Evolutionary conservation across 2,329 filamentous ascomycete genomes (phyloP).

Genomic region (Pseudogymnoascus sp.): DNA sequence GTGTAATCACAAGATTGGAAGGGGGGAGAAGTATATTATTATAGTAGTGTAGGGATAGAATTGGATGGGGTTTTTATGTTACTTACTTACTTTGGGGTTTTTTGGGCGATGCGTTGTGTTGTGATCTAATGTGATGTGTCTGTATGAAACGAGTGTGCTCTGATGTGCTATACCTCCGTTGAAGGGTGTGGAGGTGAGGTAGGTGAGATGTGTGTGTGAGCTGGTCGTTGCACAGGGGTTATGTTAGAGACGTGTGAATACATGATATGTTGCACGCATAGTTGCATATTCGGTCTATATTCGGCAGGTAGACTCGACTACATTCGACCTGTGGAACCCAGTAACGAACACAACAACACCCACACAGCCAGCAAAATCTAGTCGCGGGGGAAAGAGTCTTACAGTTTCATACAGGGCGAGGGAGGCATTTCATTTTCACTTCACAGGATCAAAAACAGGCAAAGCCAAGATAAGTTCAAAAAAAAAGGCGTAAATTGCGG

Average conservation of each 20-base stretch:
- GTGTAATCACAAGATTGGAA: background rate
- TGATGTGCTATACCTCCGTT: background rate
- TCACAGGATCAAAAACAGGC: background rate
- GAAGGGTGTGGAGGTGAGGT: background rate
- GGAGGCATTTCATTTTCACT: background rate
- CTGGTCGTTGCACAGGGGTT: background rate
- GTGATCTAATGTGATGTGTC: background rate
- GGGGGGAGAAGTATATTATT: background rate
- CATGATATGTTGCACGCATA: background rate
- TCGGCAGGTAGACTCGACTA: background rate
- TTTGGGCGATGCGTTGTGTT: background rate
- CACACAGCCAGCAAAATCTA: background rate
- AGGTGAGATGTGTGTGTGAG: background rate
- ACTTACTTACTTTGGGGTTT: background rate
- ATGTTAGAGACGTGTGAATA: background rate
- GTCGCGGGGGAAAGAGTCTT: background rate
- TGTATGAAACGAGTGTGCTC: background rate
- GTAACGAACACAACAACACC: background rate
- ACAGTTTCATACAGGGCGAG: background rate
- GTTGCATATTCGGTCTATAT: background rate
- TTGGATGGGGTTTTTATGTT: background rate
- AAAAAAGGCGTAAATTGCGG: conserved; percentile 4
- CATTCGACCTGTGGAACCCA: background rate
- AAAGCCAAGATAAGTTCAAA: background rate
- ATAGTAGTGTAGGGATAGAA: background rate